Percentiles rank a stretch among this genome's conserved stretches.
Evolutionary conservation across 2,329 filamentous ascomycete species (phyloP).

Genomic region (Diaporthe vexans): DNA sequence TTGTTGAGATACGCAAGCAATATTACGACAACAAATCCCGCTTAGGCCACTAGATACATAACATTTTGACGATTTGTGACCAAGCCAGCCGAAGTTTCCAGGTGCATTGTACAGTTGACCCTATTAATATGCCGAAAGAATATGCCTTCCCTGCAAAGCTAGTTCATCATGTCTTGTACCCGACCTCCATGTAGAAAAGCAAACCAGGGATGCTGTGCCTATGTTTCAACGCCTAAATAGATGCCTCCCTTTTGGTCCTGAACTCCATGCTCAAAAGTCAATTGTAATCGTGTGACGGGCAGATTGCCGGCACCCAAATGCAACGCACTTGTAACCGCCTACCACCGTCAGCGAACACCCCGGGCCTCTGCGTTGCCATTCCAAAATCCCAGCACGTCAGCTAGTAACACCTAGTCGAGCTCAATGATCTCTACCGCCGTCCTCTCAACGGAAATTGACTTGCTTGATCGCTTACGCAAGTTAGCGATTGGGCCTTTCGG

Average conservation of each 20-base stretch:
- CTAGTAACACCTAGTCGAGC: conserved; percentile 32
- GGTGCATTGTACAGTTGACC: conserved; percentile 15
- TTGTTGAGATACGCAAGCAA: background rate
- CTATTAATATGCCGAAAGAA: background rate
- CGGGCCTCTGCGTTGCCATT: background rate
- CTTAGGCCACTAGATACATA: background rate
- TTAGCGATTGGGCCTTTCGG: conserved; percentile 23
- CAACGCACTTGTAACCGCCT: background rate
- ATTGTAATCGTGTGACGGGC: background rate
- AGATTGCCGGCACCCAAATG: conserved; percentile 15
- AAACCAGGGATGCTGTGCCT: background rate
- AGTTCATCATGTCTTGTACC: background rate
- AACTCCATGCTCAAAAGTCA: conserved; percentile 39
- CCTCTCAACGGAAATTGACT: conserved; percentile 30
- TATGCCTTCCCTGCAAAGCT: background rate
- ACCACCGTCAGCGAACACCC: background rate
- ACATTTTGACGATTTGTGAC: background rate
- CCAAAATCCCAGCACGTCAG: background rate
- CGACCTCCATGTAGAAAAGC: background rate
- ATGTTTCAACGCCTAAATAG: conserved; percentile 4
- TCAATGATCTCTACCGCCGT: conserved; percentile 38
- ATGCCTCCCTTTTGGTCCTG: conserved; percentile 5
- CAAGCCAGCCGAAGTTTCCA: background rate
- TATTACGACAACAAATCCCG: background rate
- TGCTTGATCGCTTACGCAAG: conserved; percentile 24